Base-by-base conservation (phyloP, 768 basidiomycete genomes). In the Vararia minispora region DNA sequence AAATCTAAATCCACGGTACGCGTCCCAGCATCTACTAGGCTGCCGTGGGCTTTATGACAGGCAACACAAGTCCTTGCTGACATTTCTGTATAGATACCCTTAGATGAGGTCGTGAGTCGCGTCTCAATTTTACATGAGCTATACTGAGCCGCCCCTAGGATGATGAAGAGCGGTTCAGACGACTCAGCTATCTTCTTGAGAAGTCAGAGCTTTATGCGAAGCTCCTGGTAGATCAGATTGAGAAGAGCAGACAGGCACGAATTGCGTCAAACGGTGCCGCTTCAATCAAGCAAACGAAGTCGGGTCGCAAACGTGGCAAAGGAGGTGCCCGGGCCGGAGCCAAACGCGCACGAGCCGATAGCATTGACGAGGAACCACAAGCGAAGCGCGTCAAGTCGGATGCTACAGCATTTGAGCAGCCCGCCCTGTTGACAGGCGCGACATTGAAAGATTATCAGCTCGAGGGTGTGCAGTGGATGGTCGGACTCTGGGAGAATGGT, bases 401-500 rank as follows among this genome's bases (percentile, higher is more conserved):
- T 20, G 14, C 36, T 1, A 33, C 40, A 12, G 34, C 27, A 20
- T 81, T 85, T 47, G 59, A 72, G 35, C 94, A 97, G 53, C 85
- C 90, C 0, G 58, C 67, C 2, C 59, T 90, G 13, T 64, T 99
- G 28, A 89, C 89, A 0, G 94, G 94, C 4, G 89, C 78, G 0
- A 83, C 63, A 40, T 58, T 98, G 44, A 89, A 90, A 52, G 72
- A 80, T 24, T 97, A 95, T 55, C 94, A 99, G 55, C 71, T 97
- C 2, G 86, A 91, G 35, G 94, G 94, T 0, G 72, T 95, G 12
- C 85, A 92, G 45, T 97, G 94, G 94, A 85, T 95, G 85, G 79
- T 84, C 1, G 78, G 78, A 9, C 59, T 95, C 12, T 80, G 88
- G 55, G 73, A 84, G 58, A 90, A 89, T 49, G 85, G 85, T 1